Evolutionary conservation across 1,284 basidiomycete species (phyloP), one percentile per base, ranked within the genome.

Genomic region (Apiotrichum montevideense): DNA sequence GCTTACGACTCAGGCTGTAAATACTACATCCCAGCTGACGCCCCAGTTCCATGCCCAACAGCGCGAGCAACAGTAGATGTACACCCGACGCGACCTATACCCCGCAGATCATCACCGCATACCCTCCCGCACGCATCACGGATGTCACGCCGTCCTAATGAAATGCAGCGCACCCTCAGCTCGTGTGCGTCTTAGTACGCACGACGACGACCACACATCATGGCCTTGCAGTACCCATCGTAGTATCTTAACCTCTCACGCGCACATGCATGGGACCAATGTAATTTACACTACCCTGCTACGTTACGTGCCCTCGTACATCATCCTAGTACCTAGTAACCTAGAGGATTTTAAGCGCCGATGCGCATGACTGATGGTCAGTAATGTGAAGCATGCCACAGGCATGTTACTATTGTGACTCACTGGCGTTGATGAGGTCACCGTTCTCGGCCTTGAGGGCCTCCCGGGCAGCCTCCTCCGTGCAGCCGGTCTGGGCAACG

Each of bases 391-490:
- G 13, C 13, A 13, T 9, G 37, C 9, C 9, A 13, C 37, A 39
- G 37, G 37, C 37, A 39, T 39, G 52, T 52, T 40, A 49, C 48
- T n/a, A n/a, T 29, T 40, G 15, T 13, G 11, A 88, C 90, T 78
- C 75, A 94, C 91, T 93, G 58, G 90, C 90, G 75, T 92, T 92
- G 81, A 95, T 93, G 72, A 95, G 76, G 79, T 96, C 93, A 48
- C 91, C 91, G 56, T 87, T 86, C 66, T 85, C 88, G 66, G 90
- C 88, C 79, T 89, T 91, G 75, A 96, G 79, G 87, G 85, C 91
- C 64, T 85, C 84, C 51, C 92, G 86, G 41, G 93, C 92, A 76
- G 92, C 93, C 56, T 88, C 88, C 64, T 90, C 84, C 54, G 89
- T 85, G 79, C 89, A 93, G 71, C 72, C 74, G 35, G 76, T 79